A percentile compares a stretch with the other conserved stretches of the same genome.
phyloP scores from a whole-genome alignment of 1,284 basidiomycete genomes.

The Apiotrichum porosum region DNA sequence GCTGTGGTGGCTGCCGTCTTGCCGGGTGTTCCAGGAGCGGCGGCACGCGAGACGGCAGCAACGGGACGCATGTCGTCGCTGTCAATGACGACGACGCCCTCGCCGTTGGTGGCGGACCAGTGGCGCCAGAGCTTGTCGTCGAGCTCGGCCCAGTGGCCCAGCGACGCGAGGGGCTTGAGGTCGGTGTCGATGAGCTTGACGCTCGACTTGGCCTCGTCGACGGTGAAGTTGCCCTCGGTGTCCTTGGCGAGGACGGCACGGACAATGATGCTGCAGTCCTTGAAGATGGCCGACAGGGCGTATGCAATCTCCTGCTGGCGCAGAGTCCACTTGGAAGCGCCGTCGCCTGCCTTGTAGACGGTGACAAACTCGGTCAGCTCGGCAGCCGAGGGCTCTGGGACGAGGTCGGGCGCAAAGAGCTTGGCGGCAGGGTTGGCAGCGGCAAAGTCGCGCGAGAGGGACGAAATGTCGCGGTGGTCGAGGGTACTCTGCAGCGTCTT shows the following conservation, averaged over 20 bases:
- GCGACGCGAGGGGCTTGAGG: constrained; percentile 64
- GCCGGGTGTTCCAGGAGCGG: too few species aligned
- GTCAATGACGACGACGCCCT: background rate
- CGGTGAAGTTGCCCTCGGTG: constrained; percentile 8
- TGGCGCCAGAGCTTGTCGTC: constrained; percentile 61
- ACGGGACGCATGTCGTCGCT: too few species aligned
- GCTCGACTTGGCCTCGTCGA: constrained; percentile 26
- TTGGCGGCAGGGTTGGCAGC: constrained; percentile 18
- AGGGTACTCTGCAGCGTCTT: constrained; percentile 67
- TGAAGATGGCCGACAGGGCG: constrained; percentile 86
- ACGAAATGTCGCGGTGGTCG: constrained; percentile 67
- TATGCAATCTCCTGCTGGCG: constrained; percentile 60
- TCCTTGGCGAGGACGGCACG: constrained; percentile 30
- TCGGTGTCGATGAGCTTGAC: constrained; percentile 81
- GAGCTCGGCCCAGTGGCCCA: constrained; percentile 67
- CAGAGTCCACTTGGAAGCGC: constrained; percentile 24
- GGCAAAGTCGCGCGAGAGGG: constrained; percentile 25
- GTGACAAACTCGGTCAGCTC: constrained; percentile 62
- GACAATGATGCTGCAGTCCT: constrained; percentile 87
- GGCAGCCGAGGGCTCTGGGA: constrained; percentile 53
- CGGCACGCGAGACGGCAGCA: too few species aligned
- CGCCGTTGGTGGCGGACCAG: constrained; percentile 45
- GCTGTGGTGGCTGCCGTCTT: background rate
- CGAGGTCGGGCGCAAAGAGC: constrained; percentile 23
- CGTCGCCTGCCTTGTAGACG: constrained; percentile 47